Percentiles rank a stretch among this genome's conserved stretches.
Conservation (phyloP, 176 grass and related monocot species). For the Oryza meridionalis region DNA sequence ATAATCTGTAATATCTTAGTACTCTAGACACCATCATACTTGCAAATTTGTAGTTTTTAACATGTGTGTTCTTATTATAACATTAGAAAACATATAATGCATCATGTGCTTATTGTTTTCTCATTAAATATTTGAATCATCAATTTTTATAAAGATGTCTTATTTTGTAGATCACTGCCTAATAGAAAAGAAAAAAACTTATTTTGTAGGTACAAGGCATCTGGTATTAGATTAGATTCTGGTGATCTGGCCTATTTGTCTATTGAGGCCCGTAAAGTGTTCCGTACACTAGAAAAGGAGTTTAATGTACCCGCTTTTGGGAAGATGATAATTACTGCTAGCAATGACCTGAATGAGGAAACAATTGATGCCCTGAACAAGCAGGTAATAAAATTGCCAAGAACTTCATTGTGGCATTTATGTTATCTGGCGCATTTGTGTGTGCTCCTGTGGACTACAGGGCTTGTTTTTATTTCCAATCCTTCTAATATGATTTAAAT, state of each 20-base stretch:
- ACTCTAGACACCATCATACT: conserved; percentile 4
- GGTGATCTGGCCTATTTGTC: conserved; percentile 98
- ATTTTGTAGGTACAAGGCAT: conserved; percentile 79
- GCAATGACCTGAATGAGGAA: conserved; percentile 98
- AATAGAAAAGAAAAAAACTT: too few species aligned
- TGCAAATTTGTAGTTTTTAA: conserved; percentile 4
- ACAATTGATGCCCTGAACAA: conserved; percentile 98
- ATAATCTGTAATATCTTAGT: conserved; percentile 13
- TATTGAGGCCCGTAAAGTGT: conserved; percentile 81
- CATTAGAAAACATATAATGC: conserved; percentile 3
- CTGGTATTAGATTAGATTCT: conserved; percentile 97
- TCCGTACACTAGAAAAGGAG: conserved; percentile 71
- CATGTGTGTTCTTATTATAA: background rate
- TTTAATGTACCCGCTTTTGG: conserved; percentile 71
- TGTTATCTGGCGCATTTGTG: conserved; percentile 12
- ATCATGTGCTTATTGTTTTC: conserved; percentile 27
- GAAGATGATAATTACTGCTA: conserved; percentile 86
- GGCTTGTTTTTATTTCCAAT: conserved; percentile 24
- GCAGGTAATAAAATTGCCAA: conserved; percentile 60
- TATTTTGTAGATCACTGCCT: conserved; percentile 49
- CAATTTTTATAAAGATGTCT: conserved; percentile 22
- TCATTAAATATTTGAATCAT: conserved; percentile 22
- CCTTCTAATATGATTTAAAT: conserved; percentile 10
- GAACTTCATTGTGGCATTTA: background rate
- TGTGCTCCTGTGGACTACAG: conserved; percentile 18